Conservation (phyloP, 2,329 filamentous ascomycete genomes). For the Aureobasidium leucospermi region DNA sequence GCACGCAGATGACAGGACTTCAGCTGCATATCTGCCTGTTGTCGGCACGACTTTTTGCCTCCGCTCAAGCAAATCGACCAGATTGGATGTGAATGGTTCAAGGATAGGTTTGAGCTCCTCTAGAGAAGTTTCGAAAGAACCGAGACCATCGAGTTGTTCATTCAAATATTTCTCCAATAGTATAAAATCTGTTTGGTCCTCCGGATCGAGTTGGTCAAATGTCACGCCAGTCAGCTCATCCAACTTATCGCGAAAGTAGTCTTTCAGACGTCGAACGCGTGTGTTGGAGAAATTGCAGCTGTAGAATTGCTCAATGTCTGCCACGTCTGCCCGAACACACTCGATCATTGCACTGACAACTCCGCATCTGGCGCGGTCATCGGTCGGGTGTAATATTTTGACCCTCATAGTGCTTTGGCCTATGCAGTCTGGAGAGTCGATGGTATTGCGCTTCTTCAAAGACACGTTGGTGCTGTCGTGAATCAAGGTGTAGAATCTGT, state of each 20-base stretch:
- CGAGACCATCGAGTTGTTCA: slow-evolving; percentile 25
- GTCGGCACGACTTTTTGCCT: slow-evolving; percentile 41
- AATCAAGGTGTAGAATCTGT: not conserved
- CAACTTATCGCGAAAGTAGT: slow-evolving; percentile 39
- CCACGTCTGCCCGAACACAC: slow-evolving; percentile 30
- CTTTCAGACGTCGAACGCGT: slow-evolving; percentile 33
- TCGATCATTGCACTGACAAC: not conserved
- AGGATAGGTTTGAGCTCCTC: slow-evolving; percentile 21
- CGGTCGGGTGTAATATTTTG: not conserved
- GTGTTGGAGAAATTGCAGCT: slow-evolving; percentile 40
- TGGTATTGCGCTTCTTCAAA: no score
- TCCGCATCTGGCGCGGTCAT: not conserved
- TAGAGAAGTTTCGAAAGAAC: slow-evolving; percentile 9
- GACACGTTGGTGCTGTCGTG: not conserved
- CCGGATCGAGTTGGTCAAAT: slow-evolving; percentile 35
- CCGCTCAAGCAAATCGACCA: slow-evolving; percentile 42
- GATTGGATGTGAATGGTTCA: slow-evolving; percentile 37
- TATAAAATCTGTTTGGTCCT: slow-evolving; percentile 43
- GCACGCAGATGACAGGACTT: slow-evolving; percentile 30
- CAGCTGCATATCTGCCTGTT: slow-evolving; percentile 37
- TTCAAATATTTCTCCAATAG: slow-evolving; percentile 43
- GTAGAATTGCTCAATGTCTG: slow-evolving; percentile 44
- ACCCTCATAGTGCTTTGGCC: not conserved
- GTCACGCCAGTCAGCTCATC: slow-evolving; percentile 26
- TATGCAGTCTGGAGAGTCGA: no score